These are phyloP conservation scores for Pisolithus tinctorius DNA, from an alignment of 768 basidiomycete species.

Conservation along the genomic window DNA sequence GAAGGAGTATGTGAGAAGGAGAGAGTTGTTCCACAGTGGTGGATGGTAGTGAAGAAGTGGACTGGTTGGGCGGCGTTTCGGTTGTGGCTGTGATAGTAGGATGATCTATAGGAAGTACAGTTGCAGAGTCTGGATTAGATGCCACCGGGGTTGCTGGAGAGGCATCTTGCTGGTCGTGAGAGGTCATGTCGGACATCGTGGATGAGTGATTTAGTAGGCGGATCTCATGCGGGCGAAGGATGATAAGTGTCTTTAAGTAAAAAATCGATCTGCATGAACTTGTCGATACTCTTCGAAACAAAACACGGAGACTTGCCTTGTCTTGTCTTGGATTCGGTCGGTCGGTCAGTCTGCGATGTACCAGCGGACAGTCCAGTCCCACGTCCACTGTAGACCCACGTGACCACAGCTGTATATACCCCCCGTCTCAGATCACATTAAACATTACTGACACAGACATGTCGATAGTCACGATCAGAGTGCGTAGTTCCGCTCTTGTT, in stretches of 20 bases:
- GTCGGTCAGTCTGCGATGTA: too few relatives aligned
- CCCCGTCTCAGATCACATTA: not conserved
- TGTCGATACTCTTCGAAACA: not conserved
- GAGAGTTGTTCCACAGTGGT: slow-evolving; percentile 5
- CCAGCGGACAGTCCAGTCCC: too few relatives aligned
- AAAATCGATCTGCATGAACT: not conserved
- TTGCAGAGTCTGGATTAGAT: slow-evolving; percentile 9
- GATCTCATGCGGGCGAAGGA: slow-evolving; percentile 13
- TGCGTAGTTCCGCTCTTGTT: slow-evolving; percentile 23
- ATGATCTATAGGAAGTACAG: slow-evolving; percentile 22
- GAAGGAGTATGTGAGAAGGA: slow-evolving; percentile 32
- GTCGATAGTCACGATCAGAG: slow-evolving; percentile 68
- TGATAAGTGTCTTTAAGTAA: not conserved
- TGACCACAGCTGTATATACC: not conserved
- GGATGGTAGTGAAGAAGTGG: slow-evolving; percentile 12
- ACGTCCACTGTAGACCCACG: slow-evolving; percentile 2
- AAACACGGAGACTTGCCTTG: slow-evolving; percentile 1
- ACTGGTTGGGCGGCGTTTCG: slow-evolving; percentile 9
- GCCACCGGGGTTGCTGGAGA: slow-evolving; percentile 6
- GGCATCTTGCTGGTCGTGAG: slow-evolving; percentile 16
- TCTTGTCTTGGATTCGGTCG: not conserved
- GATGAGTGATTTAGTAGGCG: slow-evolving; percentile 8
- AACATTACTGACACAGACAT: slow-evolving; percentile 23
- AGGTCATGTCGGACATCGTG: slow-evolving; percentile 19
- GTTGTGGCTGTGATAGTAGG: slow-evolving; percentile 7